Base-by-base conservation (phyloP, 805 yeast species). In the Ogataea ramenticola region DNA sequence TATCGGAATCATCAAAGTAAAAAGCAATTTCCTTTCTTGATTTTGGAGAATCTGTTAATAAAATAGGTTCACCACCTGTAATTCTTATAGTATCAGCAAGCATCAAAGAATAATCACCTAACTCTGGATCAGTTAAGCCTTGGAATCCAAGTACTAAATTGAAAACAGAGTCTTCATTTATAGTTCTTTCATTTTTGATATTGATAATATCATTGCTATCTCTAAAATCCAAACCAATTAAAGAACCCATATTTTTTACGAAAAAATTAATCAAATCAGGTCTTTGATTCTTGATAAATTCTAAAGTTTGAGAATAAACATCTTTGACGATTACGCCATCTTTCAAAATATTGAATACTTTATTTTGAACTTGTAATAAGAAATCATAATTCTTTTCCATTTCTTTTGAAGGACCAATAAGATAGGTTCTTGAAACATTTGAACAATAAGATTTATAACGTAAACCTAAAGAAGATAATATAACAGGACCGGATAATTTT, bases 371-470 rank as follows among this genome's bases (percentile, higher is more conserved):
- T 40, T 72, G 72, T 44, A 86, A 63, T 51, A 90, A 68, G 54
- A 86, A 79, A 48, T 84, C 91, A 63, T 91, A 91, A 61, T 86
- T 83, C 43, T 71, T 66, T 52, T 85, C 91, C 71, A 87, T 80
- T 49, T 80, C 83, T 42, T 78, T 75, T 4, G 95, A 74, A 11
- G 97, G 97, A 60, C 87, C 96, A 56, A 91, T 86, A 60, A 91
- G 71, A 54, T 86, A 91, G 1, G 96, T 86, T 62, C 98, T 76
- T 9, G 84, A 90, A 39, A 91, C 68, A 54, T 86, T 87, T 7
- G 96, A 85, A 61, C 96, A 87, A 65, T 91, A 91, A 39, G 85
- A 80, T 58, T 81, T 86, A 67, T 89, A 91, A 55, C 96, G 77
- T 48, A 91, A 71, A 43, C 96, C 96, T 48, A 93, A 66, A 2